Percentiles rank a stretch among this genome's conserved stretches.
Evolutionary conservation across 2,329 filamentous ascomycete species (phyloP).

Genomic region (Scedosporium dehoogii): DNA sequence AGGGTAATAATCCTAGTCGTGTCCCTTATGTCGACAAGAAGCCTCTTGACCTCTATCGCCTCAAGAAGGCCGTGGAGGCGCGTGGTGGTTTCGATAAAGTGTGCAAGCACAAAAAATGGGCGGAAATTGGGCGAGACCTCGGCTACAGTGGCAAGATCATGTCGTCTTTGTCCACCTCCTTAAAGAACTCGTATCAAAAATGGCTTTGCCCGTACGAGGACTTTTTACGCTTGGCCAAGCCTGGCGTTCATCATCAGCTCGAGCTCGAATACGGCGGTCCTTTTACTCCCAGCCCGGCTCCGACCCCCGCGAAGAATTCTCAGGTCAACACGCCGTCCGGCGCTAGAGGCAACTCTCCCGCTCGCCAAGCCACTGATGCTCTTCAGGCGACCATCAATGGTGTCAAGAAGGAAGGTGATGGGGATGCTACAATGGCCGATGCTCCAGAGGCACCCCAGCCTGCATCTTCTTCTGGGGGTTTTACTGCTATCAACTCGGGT

Average conservation of each 20-base stretch:
- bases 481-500: conserved; percentile 48
- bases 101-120: conserved; percentile 98
- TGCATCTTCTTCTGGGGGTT: conserved; percentile 38
- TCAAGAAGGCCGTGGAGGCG: conserved; percentile 94
- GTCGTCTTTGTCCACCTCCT: conserved; percentile 92
- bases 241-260: conserved; percentile 90
- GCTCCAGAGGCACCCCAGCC: conserved; percentile 21
- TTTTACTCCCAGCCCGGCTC: conserved; percentile 65
- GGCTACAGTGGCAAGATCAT: conserved; percentile 99
- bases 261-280: conserved; percentile 90
- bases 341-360: conserved; percentile 56
- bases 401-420: conserved; percentile 34
- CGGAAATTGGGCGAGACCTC: conserved; percentile 90
- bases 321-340: conserved; percentile 49
- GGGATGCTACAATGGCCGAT: conserved; percentile 39
- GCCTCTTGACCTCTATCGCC: conserved; percentile 84
- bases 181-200: conserved; percentile 96
- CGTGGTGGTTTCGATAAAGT: conserved; percentile 93
- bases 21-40: conserved; percentile 97
- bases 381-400: conserved; percentile 39
- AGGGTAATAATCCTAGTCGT: conserved; percentile 86
- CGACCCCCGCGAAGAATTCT: conserved; percentile 60
- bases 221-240: conserved; percentile 81
- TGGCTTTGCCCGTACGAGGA: conserved; percentile 97
- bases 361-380: conserved; percentile 43